A percentile compares a stretch with the other conserved stretches of the same genome.
phyloP scores from a whole-genome alignment of 257 asterid genomes.

The Solanum okadae region DNA sequence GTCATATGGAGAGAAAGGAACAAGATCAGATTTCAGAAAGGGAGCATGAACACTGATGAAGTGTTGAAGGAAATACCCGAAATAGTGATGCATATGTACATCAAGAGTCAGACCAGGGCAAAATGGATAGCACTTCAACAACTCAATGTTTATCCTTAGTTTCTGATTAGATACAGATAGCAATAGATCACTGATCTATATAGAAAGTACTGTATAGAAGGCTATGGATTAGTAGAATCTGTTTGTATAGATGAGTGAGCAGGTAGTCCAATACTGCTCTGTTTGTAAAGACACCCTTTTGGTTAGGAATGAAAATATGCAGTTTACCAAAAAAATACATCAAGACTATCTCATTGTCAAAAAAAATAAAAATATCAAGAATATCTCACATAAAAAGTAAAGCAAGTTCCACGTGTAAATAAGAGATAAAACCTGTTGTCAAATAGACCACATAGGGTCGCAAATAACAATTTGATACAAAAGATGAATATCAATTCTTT shows the following conservation, averaged over 20 bases:
- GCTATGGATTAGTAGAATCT: background rate
- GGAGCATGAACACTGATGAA: background rate
- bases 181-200: background rate
- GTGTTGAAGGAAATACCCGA: background rate
- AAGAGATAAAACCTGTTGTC: background rate
- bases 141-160: background rate
- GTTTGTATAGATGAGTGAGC: background rate
- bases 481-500: background rate
- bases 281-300: background rate
- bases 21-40: background rate
- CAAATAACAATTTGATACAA: background rate
- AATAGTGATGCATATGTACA: background rate
- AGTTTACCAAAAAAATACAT: background rate
- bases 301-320: background rate
- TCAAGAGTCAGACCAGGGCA: background rate
- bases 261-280: background rate
- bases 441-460: background rate
- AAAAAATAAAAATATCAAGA: background rate
- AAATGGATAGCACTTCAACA: background rate
- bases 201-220: background rate
- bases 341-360: background rate
- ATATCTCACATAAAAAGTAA: background rate
- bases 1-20: background rate
- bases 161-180: background rate
- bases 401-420: background rate